phyloP scores from a whole-genome alignment of 2,329 filamentous ascomycete genomes.

The Verticillium dahliae region DNA sequence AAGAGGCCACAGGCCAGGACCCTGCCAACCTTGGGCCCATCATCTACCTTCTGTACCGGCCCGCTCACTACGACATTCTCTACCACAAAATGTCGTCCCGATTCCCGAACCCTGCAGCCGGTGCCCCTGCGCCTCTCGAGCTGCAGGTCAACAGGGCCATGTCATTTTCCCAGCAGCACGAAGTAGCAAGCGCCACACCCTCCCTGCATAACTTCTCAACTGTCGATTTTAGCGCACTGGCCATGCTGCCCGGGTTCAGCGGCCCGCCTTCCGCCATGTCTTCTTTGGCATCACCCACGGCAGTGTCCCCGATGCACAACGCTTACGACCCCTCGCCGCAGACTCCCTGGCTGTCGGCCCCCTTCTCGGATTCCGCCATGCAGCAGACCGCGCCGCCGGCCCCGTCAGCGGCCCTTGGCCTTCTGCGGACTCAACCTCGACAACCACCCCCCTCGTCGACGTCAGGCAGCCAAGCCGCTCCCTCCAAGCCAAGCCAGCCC shows the following conservation, averaged over 20 bases:
- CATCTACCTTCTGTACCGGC: slow-evolving; percentile 59
- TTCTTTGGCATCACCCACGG: slow-evolving; percentile 23
- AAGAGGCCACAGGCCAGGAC: slow-evolving; percentile 41
- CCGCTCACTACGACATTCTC: slow-evolving; percentile 88
- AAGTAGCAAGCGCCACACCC: slow-evolving; percentile 31
- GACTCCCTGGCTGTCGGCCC: slow-evolving; percentile 29
- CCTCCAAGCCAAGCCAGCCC: slow-evolving; percentile 7
- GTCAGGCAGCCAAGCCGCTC: neutral
- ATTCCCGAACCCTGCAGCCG: slow-evolving; percentile 9
- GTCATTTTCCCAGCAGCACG: slow-evolving; percentile 37
- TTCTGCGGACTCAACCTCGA: slow-evolving; percentile 3
- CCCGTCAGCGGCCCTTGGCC: slow-evolving; percentile 19
- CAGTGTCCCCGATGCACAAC: slow-evolving; percentile 16
- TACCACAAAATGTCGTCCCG: slow-evolving; percentile 50
- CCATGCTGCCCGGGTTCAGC: slow-evolving; percentile 40
- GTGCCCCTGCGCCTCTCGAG: slow-evolving; percentile 20
- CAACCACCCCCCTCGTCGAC: slow-evolving; percentile 1
- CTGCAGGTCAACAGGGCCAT: slow-evolving; percentile 49
- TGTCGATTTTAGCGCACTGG: slow-evolving; percentile 34
- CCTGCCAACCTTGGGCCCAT: slow-evolving; percentile 37
- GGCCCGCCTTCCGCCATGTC: slow-evolving; percentile 20
- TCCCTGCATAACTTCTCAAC: slow-evolving; percentile 34
- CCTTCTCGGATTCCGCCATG: slow-evolving; percentile 21
- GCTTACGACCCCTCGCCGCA: slow-evolving; percentile 23
- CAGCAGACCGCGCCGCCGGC: slow-evolving; percentile 22